phyloP scores from a whole-genome alignment of 192 early-diverging fungal species.

The Coemansia sp. region DNA sequence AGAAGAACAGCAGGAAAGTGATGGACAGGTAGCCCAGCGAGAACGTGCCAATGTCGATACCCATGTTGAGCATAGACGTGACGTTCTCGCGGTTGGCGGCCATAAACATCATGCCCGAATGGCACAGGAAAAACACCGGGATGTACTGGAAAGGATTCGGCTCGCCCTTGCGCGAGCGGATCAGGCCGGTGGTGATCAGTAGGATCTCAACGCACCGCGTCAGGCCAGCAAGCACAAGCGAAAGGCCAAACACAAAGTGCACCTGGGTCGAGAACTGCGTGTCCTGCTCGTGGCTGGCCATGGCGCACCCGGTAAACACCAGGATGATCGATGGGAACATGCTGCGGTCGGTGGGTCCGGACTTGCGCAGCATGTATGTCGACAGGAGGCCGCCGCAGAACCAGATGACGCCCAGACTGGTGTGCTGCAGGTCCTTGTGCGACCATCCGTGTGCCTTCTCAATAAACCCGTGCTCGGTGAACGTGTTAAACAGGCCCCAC shows the following conservation, averaged over 20 bases:
- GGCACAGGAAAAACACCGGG: constrained; percentile 51
- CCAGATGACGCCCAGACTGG: constrained; percentile 67
- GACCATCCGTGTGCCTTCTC: constrained; percentile 55
- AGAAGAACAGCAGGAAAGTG: constrained; percentile 58
- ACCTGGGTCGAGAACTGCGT: constrained; percentile 56
- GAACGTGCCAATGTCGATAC: constrained; percentile 58
- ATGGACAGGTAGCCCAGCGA: constrained; percentile 56
- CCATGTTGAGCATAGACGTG: constrained; percentile 32
- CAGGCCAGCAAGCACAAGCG: constrained; percentile 56
- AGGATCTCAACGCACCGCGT: constrained; percentile 58
- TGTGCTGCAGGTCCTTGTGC: constrained; percentile 66
- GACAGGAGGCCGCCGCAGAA: constrained; percentile 60
- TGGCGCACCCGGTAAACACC: constrained; percentile 58
- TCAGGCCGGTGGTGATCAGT: constrained; percentile 32
- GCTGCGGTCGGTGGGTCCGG: constrained; percentile 45
- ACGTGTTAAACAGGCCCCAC: constrained; percentile 70
- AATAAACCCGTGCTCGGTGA: constrained; percentile 64
- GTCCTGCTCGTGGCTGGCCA: constrained; percentile 60
- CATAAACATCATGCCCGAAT: constrained; percentile 65
- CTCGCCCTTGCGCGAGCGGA: constrained; percentile 14
- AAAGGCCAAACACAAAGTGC: constrained; percentile 64
- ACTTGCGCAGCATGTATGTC: constrained; percentile 48
- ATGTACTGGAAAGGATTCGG: constrained; percentile 52
- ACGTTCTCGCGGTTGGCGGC: constrained; percentile 59
- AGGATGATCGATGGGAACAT: constrained; percentile 62